Evolutionary conservation across 2,329 filamentous ascomycete species (phyloP).

Genomic region (Trichoderma simmonsii): DNA sequence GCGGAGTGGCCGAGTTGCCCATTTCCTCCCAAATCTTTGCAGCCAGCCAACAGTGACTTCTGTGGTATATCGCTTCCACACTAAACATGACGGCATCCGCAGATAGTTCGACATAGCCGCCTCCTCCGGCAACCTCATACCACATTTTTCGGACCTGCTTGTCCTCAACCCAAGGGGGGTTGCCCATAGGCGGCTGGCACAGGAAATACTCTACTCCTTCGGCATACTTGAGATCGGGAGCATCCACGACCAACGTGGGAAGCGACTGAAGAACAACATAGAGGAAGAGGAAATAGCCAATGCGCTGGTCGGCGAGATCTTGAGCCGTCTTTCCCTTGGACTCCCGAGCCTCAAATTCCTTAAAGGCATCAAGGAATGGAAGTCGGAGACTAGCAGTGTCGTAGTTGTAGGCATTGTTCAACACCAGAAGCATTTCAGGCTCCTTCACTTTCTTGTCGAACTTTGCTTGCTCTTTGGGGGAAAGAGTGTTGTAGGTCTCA

Average conservation of each 20-base stretch:
- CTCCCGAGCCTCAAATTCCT: conserved; percentile 67
- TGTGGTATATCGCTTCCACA: conserved; percentile 58
- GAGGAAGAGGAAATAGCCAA: conserved; percentile 78
- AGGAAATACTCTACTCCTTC: conserved; percentile 79
- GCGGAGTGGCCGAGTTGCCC: conserved; percentile 28
- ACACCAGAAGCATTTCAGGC: conserved; percentile 70
- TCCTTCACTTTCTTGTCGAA: conserved; percentile 71
- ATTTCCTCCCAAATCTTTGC: conserved; percentile 49
- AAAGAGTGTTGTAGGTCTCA: conserved; percentile 60
- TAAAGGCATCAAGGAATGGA: conserved; percentile 68
- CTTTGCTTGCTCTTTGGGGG: conserved; percentile 71
- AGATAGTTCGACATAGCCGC: conserved; percentile 55
- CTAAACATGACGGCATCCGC: conserved; percentile 60
- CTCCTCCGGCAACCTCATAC: conserved; percentile 69
- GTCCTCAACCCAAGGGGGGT: conserved; percentile 70
- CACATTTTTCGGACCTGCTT: conserved; percentile 64
- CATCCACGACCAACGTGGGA: conserved; percentile 74
- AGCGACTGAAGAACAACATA: conserved; percentile 75
- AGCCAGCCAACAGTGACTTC: conserved; percentile 55
- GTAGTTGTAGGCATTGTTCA: conserved; percentile 79
- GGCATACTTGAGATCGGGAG: conserved; percentile 64
- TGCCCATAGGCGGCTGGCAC: conserved; percentile 69
- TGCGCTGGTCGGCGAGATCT: conserved; percentile 68
- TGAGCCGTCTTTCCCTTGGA: conserved; percentile 59
- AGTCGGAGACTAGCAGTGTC: conserved; percentile 58